These are phyloP conservation scores for Periconia digitata DNA, from an alignment of 2,329 filamentous ascomycete species.

Conservation along the genomic window DNA sequence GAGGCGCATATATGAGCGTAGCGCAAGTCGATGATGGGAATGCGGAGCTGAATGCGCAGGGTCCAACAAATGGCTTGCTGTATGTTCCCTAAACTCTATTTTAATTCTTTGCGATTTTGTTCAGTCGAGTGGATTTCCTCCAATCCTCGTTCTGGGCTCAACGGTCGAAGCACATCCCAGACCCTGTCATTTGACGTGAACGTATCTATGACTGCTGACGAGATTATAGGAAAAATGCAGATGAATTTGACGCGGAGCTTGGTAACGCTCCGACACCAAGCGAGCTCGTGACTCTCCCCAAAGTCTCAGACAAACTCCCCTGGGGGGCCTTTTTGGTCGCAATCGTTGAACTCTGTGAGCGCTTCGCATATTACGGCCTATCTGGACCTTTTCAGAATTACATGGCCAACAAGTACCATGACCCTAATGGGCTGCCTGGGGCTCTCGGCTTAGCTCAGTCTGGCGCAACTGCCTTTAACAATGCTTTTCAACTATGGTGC, in stretches of 20 bases:
- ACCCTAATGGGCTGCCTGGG: slow-evolving; percentile 45
- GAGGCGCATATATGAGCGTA: slow-evolving; percentile 34
- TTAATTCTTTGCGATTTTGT: neutral
- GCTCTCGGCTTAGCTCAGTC: slow-evolving; percentile 46
- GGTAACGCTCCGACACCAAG: slow-evolving; percentile 28
- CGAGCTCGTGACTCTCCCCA: slow-evolving; percentile 28
- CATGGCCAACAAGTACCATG: slow-evolving; percentile 46
- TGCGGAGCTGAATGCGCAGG: slow-evolving; percentile 19
- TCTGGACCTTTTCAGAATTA: slow-evolving; percentile 55
- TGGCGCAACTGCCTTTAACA: slow-evolving; percentile 49
- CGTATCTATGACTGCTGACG: neutral
- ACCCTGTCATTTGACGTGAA: too few relatives aligned
- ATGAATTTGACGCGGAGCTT: neutral
- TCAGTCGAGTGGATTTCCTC: too few relatives aligned
- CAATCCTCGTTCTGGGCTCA: too few relatives aligned
- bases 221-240: neutral
- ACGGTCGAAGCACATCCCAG: too few relatives aligned
- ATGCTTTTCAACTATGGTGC: slow-evolving; percentile 53
- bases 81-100: slow-evolving; percentile 4
- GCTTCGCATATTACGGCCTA: slow-evolving; percentile 50
- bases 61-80: slow-evolving; percentile 9
- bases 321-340: slow-evolving; percentile 50
- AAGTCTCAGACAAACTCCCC: slow-evolving; percentile 49
- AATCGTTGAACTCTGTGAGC: slow-evolving; percentile 52
- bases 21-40: slow-evolving; percentile 31